Evolutionary conservation across 1,139 yeast genomes (phyloP).

Genomic region (Blastobotrys ciferrii): DNA sequence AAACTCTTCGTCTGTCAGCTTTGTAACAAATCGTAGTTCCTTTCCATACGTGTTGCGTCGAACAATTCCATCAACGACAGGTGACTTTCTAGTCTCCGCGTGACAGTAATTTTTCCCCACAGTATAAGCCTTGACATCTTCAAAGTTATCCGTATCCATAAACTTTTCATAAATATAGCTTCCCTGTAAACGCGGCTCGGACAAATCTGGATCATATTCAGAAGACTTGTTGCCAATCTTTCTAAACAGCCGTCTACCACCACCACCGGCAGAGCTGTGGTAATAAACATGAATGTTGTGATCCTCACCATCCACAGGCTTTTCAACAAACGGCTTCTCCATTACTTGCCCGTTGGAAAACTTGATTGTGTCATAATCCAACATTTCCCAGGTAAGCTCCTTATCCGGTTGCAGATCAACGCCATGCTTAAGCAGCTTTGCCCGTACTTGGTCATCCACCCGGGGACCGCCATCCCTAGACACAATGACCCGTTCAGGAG

Average conservation of each 20-base stretch:
- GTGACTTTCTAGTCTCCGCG: constrained; percentile 97
- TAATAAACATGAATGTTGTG: constrained; percentile 95
- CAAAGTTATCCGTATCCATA: constrained; percentile 97
- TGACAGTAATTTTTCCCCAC: constrained; percentile 91
- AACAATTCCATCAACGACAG: constrained; percentile 98
- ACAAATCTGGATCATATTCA: constrained; percentile 84
- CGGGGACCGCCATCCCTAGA: constrained; percentile 97
- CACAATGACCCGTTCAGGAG: constrained; percentile 83
- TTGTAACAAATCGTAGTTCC: constrained; percentile 87
- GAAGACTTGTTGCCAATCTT: constrained; percentile 97
- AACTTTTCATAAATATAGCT: constrained; percentile 90
- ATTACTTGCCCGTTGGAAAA: constrained; percentile 67
- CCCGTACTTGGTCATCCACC: constrained; percentile 61
- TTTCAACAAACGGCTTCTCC: constrained; percentile 92
- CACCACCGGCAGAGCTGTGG: constrained; percentile 88
- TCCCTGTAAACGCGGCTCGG: constrained; percentile 79
- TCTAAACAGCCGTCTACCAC: constrained; percentile 90
- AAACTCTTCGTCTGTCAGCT: constrained; percentile 69
- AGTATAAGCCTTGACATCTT: constrained; percentile 97
- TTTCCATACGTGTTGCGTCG: constrained; percentile 97
- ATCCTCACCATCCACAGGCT: constrained; percentile 98
- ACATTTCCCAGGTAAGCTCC: constrained; percentile 68
- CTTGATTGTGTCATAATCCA: constrained; percentile 64
- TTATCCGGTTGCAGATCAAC: constrained; percentile 61
- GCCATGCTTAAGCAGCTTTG: constrained; percentile 58